These are phyloP conservation scores for Xanthoceras sorbifolium DNA, from an alignment of 345 rosid genomes.

Conservation along the genomic window DNA sequence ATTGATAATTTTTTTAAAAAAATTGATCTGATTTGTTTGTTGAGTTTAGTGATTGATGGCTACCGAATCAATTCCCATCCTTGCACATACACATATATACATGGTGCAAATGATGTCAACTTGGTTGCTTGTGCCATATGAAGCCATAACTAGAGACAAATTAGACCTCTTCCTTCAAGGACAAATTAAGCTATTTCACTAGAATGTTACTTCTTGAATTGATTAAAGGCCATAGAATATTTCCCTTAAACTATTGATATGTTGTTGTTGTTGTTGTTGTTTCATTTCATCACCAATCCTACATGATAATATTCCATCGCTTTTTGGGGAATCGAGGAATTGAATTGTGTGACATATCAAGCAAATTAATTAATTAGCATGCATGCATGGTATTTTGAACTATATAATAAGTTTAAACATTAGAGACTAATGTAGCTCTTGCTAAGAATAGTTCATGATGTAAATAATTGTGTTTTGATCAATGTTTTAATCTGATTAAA, in stretches of 20 bases:
- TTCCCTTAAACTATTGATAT: not conserved
- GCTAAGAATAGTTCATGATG: no score
- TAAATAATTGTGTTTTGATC: no score
- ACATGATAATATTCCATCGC: not conserved
- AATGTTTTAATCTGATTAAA: no score
- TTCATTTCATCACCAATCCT: not conserved
- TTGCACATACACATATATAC: conserved; percentile 4
- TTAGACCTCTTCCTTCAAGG: conserved; percentile 33
- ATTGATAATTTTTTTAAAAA: not conserved
- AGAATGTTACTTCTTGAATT: conserved; percentile 6
- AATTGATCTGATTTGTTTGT: conserved; percentile 7
- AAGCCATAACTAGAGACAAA: conserved; percentile 54
- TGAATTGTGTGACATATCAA: not conserved
- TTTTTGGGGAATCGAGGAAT: not conserved
- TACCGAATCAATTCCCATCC: conserved; percentile 36
- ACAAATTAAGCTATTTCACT: conserved; percentile 19
- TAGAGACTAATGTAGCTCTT: no score
- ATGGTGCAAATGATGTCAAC: conserved; percentile 12
- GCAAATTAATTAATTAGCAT: no score
- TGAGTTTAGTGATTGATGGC: conserved; percentile 41
- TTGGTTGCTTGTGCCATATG: conserved; percentile 36
- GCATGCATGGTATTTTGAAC: not conserved
- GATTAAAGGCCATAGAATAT: not conserved
- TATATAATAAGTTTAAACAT: no score
- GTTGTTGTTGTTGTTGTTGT: no score